A percentile compares a stretch with the other conserved stretches of the same genome.
Conservation (phyloP, 2,329 filamentous ascomycete species). For the Grosmannia clavigera region DNA sequence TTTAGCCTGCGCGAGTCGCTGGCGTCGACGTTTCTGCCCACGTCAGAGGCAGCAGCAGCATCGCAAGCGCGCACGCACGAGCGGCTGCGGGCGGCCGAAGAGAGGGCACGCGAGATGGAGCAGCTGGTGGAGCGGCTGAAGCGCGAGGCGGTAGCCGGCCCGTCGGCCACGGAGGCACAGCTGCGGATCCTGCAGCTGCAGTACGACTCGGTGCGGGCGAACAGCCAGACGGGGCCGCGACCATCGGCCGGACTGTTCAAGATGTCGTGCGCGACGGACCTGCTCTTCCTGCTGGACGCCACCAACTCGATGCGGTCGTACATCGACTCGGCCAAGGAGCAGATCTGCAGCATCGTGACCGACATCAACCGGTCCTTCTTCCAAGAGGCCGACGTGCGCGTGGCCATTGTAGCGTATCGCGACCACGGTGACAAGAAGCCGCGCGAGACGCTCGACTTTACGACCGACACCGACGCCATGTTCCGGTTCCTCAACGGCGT, state of each 20-base stretch:
- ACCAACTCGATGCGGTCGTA: constrained; percentile 21
- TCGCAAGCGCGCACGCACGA: background rate
- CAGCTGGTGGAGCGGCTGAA: constrained; percentile 5
- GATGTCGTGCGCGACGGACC: constrained; percentile 21
- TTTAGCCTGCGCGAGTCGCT: constrained; percentile 1
- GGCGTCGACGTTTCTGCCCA: background rate
- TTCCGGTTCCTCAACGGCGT: constrained; percentile 16
- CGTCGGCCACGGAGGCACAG: constrained; percentile 6
- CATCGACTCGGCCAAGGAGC: constrained; percentile 21
- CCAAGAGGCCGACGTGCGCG: constrained; percentile 21
- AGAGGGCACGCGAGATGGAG: background rate
- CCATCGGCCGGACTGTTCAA: constrained; percentile 19
- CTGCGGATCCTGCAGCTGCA: constrained; percentile 10
- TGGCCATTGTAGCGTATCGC: constrained; percentile 24
- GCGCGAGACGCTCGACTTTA: constrained; percentile 22
- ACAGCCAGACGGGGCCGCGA: background rate
- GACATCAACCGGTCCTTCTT: constrained; percentile 21
- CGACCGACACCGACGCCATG: constrained; percentile 12
- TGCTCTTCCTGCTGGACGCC: constrained; percentile 26
- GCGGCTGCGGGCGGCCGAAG: background rate
- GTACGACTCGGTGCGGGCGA: constrained; percentile 7
- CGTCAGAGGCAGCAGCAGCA: background rate
- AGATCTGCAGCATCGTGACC: constrained; percentile 21
- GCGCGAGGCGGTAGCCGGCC: background rate
- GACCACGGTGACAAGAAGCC: constrained; percentile 19